A percentile compares a stretch with the other conserved stretches of the same genome.
These are phyloP conservation scores for Aschersonia sp. DNA, from an alignment of 2,329 filamentous ascomycete genomes.

Conservation along the genomic window DNA sequence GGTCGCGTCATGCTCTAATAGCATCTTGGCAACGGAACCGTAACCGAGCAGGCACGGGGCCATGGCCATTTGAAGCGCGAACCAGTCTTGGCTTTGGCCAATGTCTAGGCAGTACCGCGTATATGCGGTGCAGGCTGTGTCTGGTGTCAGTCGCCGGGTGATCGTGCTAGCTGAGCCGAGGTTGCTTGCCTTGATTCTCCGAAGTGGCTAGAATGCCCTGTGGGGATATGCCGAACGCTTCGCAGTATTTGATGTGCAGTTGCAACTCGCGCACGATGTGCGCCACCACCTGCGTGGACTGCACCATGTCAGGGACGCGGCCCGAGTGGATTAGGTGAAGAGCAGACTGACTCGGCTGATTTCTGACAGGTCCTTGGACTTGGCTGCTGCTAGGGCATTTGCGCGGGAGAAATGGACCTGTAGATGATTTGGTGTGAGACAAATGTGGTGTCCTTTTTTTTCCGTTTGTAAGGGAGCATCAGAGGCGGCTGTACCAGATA, in stretches of 20 bases:
- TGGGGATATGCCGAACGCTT: slow-evolving; percentile 61
- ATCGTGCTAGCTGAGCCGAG: too few relatives aligned
- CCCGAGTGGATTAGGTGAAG: neutral
- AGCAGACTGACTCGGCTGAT: slow-evolving; percentile 43
- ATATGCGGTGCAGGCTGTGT: slow-evolving; percentile 62
- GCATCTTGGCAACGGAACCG: slow-evolving; percentile 58
- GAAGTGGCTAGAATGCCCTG: slow-evolving; percentile 58
- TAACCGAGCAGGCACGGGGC: slow-evolving; percentile 88
- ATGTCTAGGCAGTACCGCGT: slow-evolving; percentile 79
- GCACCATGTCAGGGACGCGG: neutral
- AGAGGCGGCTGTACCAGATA: slow-evolving; percentile 46
- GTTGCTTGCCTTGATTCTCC: slow-evolving; percentile 52
- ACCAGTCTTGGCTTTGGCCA: slow-evolving; percentile 75
- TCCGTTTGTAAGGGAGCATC: neutral
- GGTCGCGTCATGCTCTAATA: slow-evolving; percentile 49
- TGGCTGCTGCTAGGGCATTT: slow-evolving; percentile 75
- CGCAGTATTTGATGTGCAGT: slow-evolving; percentile 72
- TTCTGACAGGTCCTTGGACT: slow-evolving; percentile 58
- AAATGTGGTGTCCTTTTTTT: neutral
- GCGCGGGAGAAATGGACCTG: slow-evolving; percentile 79
- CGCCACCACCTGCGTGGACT: slow-evolving; percentile 45
- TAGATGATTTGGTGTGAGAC: neutral
- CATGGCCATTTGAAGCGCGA: slow-evolving; percentile 72
- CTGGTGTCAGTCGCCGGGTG: neutral
- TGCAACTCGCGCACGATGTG: slow-evolving; percentile 70